Evolutionary conservation across 768 basidiomycete species (phyloP).

Genomic region (Trametes villosa): DNA sequence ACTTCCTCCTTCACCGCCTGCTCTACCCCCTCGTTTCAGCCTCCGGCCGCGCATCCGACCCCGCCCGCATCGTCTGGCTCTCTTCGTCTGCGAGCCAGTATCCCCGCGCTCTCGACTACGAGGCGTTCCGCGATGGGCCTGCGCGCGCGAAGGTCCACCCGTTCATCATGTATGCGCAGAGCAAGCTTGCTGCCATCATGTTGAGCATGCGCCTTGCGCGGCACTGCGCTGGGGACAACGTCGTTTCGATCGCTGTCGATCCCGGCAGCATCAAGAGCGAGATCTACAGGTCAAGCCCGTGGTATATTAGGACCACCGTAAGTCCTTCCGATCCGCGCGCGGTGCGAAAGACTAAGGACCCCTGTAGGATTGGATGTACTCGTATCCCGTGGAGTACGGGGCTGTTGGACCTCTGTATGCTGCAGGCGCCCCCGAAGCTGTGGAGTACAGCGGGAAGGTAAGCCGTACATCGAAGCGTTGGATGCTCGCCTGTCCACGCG

Average conservation of each 20-base stretch:
- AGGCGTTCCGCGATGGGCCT: constrained; percentile 37
- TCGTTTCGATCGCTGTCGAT: constrained; percentile 51
- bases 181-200: constrained; percentile 51
- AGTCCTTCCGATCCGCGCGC: neutral
- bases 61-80: constrained; percentile 52
- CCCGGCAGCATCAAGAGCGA: constrained; percentile 41
- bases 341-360: neutral
- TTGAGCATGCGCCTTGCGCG: constrained; percentile 49
- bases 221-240: constrained; percentile 42
- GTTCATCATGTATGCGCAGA: constrained; percentile 29
- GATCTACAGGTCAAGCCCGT: constrained; percentile 34
- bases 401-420: constrained; percentile 50
- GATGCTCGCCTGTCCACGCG: neutral
- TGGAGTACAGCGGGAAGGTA: constrained; percentile 46
- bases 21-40: constrained; percentile 49
- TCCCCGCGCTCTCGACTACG: constrained; percentile 39
- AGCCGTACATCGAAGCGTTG: neutral
- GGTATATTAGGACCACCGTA: constrained; percentile 38
- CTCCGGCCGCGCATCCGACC: constrained; percentile 46
- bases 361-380: constrained; percentile 21
- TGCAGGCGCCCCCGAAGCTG: constrained; percentile 44
- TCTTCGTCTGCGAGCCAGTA: constrained; percentile 44
- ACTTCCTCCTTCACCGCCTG: constrained; percentile 27
- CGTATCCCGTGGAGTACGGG: constrained; percentile 38
- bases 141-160: constrained; percentile 18